Evolutionary conservation across 1,284 basidiomycete species (phyloP).

Genomic region (Tausonia pullulans): DNA sequence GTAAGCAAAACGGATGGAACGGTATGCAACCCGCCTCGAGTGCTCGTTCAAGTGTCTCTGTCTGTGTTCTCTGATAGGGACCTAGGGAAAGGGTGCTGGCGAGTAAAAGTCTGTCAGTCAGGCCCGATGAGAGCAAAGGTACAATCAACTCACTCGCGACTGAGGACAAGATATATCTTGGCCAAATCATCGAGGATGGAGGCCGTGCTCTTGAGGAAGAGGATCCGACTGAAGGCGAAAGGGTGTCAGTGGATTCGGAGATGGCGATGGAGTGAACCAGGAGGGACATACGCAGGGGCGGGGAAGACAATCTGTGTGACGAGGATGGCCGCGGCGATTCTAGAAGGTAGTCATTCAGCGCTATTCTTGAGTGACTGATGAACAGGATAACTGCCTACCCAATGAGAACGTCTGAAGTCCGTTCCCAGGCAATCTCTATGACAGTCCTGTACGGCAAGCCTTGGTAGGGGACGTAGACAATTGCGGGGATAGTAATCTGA

Average conservation of each 20-base stretch:
- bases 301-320: slow-evolving; percentile 32
- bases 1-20: too few species aligned
- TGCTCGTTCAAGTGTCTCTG: background rate
- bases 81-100: background rate
- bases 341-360: background rate
- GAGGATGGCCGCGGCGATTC: slow-evolving; percentile 32
- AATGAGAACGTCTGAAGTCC: slow-evolving; percentile 7
- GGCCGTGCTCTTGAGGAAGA: slow-evolving; percentile 32
- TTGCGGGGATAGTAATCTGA: slow-evolving; percentile 34
- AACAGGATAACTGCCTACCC: background rate
- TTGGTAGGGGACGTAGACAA: slow-evolving; percentile 36
- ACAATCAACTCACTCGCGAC: slow-evolving; percentile 13
- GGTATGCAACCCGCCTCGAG: background rate
- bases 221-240: slow-evolving; percentile 20
- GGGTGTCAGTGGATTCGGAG: too few species aligned
- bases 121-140: background rate
- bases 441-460: slow-evolving; percentile 16
- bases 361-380: background rate
- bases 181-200: slow-evolving; percentile 29
- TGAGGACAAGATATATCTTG: slow-evolving; percentile 26
- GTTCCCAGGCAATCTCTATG: slow-evolving; percentile 18
- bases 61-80: background rate
- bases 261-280: too few species aligned
- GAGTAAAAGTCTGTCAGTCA: background rate
- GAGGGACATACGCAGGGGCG: slow-evolving; percentile 25